phyloP scores from a whole-genome alignment of 1,284 basidiomycete species.

The Tilletiaria anomala region DNA sequence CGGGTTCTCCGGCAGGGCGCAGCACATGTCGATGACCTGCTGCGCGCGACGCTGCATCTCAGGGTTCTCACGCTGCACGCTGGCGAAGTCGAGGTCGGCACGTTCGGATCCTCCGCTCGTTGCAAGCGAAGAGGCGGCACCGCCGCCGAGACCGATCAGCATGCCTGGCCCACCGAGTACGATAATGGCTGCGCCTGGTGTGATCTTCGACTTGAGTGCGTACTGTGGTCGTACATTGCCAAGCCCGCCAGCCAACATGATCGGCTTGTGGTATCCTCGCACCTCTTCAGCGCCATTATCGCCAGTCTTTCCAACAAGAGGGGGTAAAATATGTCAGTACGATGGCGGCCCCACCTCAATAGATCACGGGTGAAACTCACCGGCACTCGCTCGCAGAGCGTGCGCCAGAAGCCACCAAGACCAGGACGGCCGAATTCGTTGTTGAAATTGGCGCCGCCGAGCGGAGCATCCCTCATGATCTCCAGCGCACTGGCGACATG shows the following conservation, averaged over 20 bases:
- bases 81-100: conserved; percentile 91
- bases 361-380: conserved; percentile 1
- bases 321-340: too few species aligned
- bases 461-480: conserved; percentile 92
- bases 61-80: conserved; percentile 91
- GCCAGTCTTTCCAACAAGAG: neutral
- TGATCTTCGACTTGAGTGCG: conserved; percentile 31
- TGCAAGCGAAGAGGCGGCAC: conserved; percentile 83
- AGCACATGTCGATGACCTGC: conserved; percentile 75
- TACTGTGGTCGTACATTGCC: conserved; percentile 58
- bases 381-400: conserved; percentile 32
- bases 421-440: conserved; percentile 94
- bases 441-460: conserved; percentile 91
- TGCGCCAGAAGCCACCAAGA: conserved; percentile 45
- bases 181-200: conserved; percentile 46
- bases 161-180: conserved; percentile 95
- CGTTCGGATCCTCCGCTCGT: conserved; percentile 51
- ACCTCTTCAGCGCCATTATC: conserved; percentile 45
- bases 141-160: conserved; percentile 90
- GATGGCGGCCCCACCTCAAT: too few species aligned
- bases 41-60: conserved; percentile 97
- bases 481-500: conserved; percentile 88
- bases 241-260: conserved; percentile 96
- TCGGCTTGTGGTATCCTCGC: conserved; percentile 97
- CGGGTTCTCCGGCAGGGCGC: conserved; percentile 45